Conservation (phyloP, 371 early-diverging fungal species). For the Mycotypha africana region DNA sequence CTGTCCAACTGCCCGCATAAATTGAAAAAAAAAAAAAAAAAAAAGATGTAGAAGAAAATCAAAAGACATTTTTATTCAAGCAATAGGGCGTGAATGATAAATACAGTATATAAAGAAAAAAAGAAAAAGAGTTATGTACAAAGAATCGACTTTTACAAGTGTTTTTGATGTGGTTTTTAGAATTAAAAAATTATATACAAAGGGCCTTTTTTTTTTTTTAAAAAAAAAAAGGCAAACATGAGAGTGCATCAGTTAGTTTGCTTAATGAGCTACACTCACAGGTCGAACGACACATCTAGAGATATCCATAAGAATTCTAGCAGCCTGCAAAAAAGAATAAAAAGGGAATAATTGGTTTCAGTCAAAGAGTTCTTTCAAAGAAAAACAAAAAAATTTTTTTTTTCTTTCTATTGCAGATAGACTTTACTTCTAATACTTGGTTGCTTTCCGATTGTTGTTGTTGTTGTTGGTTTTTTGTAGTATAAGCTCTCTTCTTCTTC, state of each 20-base stretch:
- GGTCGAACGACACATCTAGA: constrained; percentile 31
- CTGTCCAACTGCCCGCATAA: no score
- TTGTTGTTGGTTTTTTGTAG: constrained; percentile 5
- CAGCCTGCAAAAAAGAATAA: constrained; percentile 28
- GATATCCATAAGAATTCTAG: constrained; percentile 43
- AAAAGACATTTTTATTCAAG: no score
- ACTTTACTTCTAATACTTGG: constrained; percentile 39
- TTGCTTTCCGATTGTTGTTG: constrained; percentile 23
- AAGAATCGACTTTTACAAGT: no score
- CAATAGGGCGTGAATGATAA: no score
- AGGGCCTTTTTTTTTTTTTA: background rate
- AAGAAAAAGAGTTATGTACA: no score
- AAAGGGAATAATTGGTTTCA: constrained; percentile 6
- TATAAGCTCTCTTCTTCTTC: constrained; percentile 7
- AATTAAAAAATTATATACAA: no score
- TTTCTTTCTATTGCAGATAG: no score
- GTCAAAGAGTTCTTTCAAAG: background rate
- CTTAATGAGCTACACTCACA: constrained; percentile 12
- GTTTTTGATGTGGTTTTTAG: no score
- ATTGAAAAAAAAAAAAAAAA: no score
- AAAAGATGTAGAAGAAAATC: no score
- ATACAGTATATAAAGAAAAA: no score
- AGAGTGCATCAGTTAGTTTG: constrained; percentile 12
- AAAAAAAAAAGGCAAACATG: no score
- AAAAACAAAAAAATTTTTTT: constrained; percentile 6